These are phyloP conservation scores for Capronia coronata DNA, from an alignment of 2,329 filamentous ascomycete genomes.

Conservation along the genomic window DNA sequence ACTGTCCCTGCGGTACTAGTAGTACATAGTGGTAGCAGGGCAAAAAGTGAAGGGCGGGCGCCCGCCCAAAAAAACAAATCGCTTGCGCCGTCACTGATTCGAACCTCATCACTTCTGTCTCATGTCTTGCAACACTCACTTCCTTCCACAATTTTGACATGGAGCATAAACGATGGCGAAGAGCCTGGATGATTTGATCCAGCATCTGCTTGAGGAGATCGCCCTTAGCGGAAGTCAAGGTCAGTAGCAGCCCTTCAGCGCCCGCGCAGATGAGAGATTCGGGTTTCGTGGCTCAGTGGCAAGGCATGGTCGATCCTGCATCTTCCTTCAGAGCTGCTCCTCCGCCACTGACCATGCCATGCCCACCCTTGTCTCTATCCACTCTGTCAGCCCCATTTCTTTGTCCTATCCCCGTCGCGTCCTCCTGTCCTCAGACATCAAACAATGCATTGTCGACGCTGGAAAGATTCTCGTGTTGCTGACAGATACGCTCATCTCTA, in stretches of 20 bases:
- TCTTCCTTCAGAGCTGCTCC: background rate
- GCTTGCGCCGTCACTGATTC: slow-evolving; percentile 1
- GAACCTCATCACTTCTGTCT: slow-evolving; percentile 7
- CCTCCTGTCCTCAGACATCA: slow-evolving; percentile 9
- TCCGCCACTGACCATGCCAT: background rate
- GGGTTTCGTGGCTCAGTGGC: background rate
- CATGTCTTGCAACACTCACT: background rate
- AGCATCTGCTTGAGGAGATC: slow-evolving; percentile 54
- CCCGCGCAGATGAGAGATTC: background rate
- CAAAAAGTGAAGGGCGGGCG: background rate
- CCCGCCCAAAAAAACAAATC: slow-evolving; percentile 4
- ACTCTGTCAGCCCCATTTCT: background rate
- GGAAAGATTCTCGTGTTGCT: background rate
- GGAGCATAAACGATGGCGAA: slow-evolving; percentile 38
- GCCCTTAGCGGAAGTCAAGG: slow-evolving; percentile 54
- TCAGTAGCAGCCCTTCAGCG: slow-evolving; percentile 35
- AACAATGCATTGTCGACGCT: background rate
- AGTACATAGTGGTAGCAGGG: too few relatives aligned
- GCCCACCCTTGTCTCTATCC: background rate
- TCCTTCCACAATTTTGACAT: slow-evolving; percentile 5
- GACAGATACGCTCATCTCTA: slow-evolving; percentile 3
- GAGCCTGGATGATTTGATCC: slow-evolving; percentile 52
- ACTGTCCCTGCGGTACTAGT: too few relatives aligned
- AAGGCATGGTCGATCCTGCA: background rate
- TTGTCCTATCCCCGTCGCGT: slow-evolving; percentile 13